Evolutionary conservation across 1,284 basidiomycete genomes (phyloP), one percentile per base, ranked within the genome.

Genomic region (Hemileia vastatrix): DNA sequence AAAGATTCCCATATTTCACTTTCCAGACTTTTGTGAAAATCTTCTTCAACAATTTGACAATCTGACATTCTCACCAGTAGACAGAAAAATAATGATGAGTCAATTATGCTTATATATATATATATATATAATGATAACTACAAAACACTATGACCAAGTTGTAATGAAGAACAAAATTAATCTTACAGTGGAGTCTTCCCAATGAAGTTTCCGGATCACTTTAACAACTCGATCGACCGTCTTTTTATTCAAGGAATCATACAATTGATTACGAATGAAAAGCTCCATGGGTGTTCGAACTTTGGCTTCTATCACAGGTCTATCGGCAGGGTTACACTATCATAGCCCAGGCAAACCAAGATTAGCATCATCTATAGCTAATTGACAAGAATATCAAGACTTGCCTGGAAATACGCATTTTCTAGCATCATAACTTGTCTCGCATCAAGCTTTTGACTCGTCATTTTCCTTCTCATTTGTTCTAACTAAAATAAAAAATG

Each of bases 11-110:
- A 73, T 86, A 97, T 71, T 91, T 94, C 77, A 96, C 83, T 74
- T 95, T 94, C 92, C 94, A 96, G 1, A 93, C 86, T 70, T 94
- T 94, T 3, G 88, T 91, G 77, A 99, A 97, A 24, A 87, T 83
- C 70, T 88, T 87, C 77, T 87, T 74, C 9, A 83, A 70, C 67
- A 62, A 19, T 18, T 47, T 48, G 21, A 49, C 43, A 18, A 62
- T 47, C 60, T 62, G 18, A 49, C n/a, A 15, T 18, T 23, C 47
- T 36, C 19, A 18, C 27, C 31, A 51, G 31, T 18, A n/a, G 32
- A 44, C n/a, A n/a, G n/a, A n/a, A n/a, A n/a, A n/a, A n/a, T n/a
- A n/a, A n/a, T n/a, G n/a, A n/a, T n/a, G n/a, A n/a, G n/a, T n/a
- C n/a, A n/a, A n/a, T n/a, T n/a, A n/a, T n/a, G n/a, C n/a, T n/a